Conservation (phyloP, 768 basidiomycete species). For the Suillus decipiens region DNA sequence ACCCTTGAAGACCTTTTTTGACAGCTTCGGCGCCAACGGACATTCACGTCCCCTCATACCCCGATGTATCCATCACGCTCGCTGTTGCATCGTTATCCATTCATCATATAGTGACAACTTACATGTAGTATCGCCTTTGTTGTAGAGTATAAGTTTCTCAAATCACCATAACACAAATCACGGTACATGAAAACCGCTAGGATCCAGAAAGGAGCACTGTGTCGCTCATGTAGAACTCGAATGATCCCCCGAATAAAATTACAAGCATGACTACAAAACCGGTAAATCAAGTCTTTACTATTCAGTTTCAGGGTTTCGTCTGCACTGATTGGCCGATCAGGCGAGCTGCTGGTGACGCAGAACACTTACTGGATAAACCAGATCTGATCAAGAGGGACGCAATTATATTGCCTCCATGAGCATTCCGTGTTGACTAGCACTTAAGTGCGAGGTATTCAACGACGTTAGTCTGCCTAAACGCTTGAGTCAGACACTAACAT, state of each 20-base stretch:
- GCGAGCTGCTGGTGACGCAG: not conserved
- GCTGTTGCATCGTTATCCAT: slow-evolving; percentile 6
- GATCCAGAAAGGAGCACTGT: not conserved
- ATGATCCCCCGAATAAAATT: not conserved
- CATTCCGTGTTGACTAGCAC: slow-evolving; percentile 47
- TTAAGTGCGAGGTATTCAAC: too few species aligned
- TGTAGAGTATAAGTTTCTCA: slow-evolving; percentile 4
- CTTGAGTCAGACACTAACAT: too few species aligned
- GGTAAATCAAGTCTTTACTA: not conserved
- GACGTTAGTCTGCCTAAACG: too few species aligned
- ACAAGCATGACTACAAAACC: not conserved
- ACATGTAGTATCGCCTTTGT: slow-evolving; percentile 9
- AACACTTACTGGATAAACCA: slow-evolving; percentile 52
- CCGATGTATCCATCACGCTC: not conserved
- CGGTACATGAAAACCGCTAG: not conserved
- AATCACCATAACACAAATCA: not conserved
- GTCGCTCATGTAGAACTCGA: not conserved
- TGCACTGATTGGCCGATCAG: not conserved
- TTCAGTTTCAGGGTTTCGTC: not conserved
- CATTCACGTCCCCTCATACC: not conserved
- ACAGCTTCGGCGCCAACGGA: not conserved
- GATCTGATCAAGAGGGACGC: slow-evolving; percentile 45
- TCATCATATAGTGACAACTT: slow-evolving; percentile 8
- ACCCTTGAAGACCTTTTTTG: slow-evolving; percentile 83
- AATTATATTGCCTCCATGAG: slow-evolving; percentile 45